Base-by-base conservation (phyloP, 805 yeast species). In the Kluyveromyces aestuarii region DNA sequence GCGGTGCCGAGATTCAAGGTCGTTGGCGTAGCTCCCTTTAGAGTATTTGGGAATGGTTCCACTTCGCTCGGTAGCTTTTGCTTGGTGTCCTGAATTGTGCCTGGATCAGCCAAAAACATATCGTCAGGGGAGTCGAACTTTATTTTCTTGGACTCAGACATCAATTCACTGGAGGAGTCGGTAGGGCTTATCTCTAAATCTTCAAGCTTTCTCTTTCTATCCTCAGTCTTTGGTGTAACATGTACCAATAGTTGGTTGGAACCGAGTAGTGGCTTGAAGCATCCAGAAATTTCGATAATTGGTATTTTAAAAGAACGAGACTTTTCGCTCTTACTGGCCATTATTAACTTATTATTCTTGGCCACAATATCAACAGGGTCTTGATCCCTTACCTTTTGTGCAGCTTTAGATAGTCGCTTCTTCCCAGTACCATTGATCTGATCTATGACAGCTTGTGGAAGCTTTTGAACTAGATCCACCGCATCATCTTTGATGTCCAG, bases 51-150 rank as follows among this genome's bases (percentile, higher is more conserved):
- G n/a, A 16, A 11, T 16, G 25, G 8, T 33, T 21, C 39, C 6
- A 33, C 14, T n/a, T 43, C 45, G 4, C 27, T 14, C 19, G 45
- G 45, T 8, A 43, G 11, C 14, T 13, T 14, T 33, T 18, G 39
- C 33, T 43, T 43, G 13, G 27, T 19, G 8, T 43, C 45, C 7
- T 48, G 47, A 10, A 43, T 16, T 8, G 41, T 41, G 14, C 41
- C 36, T 5, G 50, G 49, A 3, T 53, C 55, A n/a, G 51, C 47
- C 4, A 55, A 48, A 46, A 60, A 63, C 53, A 58, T 49, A 48
- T 64, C 67, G 43, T 62, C 69, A 3, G 69, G 69, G 11, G 67
- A 63, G 48, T 64, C 67, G 25, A 64, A 44, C 41, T 64, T 64
- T 14, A 64, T 50, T 39, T 56, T 61, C 50, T 64, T 64, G 14